Base-by-base conservation (phyloP, 148 eudicot species). In the Hydrangea macrophylla region DNA sequence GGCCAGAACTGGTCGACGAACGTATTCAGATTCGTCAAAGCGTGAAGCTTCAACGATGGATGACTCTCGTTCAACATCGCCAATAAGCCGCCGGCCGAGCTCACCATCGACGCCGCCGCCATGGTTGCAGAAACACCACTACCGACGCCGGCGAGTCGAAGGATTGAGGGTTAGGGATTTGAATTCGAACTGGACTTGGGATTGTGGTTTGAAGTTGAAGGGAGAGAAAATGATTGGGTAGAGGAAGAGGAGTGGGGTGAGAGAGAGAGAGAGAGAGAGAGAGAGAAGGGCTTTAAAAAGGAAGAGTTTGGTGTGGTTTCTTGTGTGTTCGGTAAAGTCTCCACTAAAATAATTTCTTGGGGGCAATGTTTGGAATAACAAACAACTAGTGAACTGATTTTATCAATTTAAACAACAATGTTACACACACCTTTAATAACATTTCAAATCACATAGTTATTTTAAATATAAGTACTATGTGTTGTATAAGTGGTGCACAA, bases 1-100 rank as follows among this genome's bases (percentile, higher is more conserved):
- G 92, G 97, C 97, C 97, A 92, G 65, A 81, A 87, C 69, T 65
- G 71, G 58, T 89, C 86, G 48, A 88, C 97, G 24, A 78, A 85
- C 1, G 89, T 60, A 66, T 90, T 90, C 72, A 92, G 91, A 73
- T 85, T 85, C 3, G 86, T 70, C 2, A 92, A 88, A n/a, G 98
- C 98, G 67, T 92, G 90, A 60, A 84, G 92, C 81, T 90, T 92
- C 50, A 92, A 74, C 0, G 70, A 33, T 1, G 92, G 85, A 42
- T 86, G 80, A 30, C 35, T 71, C 62, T 92, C 98, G 65, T 77
- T 83, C 28, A 92, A 84, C 98, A 90, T 90, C 66, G 98, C 94
- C 57, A 92, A 68, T 26, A 92, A 69, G 32, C 90, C 91, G 0
- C 85, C 92, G 0, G 94, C 98, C 8, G 96, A 90, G 72, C 92